Conservation (phyloP, 805 yeast species). For the Wickerhamomyces xylosicus region DNA sequence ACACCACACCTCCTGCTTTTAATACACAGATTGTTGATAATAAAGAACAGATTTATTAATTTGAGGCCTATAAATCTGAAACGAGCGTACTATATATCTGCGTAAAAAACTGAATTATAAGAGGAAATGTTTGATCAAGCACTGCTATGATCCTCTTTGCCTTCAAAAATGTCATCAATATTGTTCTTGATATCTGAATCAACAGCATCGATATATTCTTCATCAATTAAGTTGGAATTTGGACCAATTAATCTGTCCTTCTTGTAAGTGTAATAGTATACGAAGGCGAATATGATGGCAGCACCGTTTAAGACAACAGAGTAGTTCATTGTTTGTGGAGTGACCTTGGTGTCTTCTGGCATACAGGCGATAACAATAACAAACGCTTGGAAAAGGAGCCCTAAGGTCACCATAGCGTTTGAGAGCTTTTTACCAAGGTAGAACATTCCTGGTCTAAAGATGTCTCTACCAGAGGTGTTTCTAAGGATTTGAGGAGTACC, state of each 20-base stretch:
- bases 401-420: constrained; percentile 33
- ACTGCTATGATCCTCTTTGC: too few species aligned
- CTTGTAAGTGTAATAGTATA: constrained; percentile 43
- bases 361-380: constrained; percentile 50
- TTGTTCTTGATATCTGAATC: too few species aligned
- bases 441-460: constrained; percentile 59
- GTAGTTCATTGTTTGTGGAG: constrained; percentile 53
- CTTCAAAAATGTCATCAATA: too few species aligned
- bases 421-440: constrained; percentile 43
- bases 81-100: too few species aligned
- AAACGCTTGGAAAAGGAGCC: constrained; percentile 40
- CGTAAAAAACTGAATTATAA: too few species aligned
- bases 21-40: too few species aligned
- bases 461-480: constrained; percentile 33
- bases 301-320: constrained; percentile 57
- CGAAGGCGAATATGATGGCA: constrained; percentile 44
- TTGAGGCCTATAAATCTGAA: too few species aligned
- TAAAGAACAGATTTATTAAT: too few species aligned
- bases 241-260: constrained; percentile 52
- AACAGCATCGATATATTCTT: constrained; percentile 11
- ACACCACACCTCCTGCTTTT: too few species aligned
- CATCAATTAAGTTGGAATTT: constrained; percentile 20
- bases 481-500: constrained; percentile 27
- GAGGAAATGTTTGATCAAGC: too few species aligned
- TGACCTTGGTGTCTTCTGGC: constrained; percentile 34